Conservation (phyloP, 2,329 filamentous ascomycete genomes). For the Diaporthe vaccinii region DNA sequence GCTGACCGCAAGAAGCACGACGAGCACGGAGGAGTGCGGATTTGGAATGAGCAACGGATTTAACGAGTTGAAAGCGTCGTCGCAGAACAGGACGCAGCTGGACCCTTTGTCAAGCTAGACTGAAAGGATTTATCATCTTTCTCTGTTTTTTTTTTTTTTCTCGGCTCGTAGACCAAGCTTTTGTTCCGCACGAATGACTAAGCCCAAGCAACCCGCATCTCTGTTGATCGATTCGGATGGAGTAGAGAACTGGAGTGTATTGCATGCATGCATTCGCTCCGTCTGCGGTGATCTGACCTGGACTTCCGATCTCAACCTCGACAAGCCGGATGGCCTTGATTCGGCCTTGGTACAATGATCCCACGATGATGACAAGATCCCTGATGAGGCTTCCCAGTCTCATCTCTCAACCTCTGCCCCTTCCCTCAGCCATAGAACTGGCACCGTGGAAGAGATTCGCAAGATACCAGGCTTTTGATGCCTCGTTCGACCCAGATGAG, state of each 20-base stretch:
- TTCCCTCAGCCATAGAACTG: conserved; percentile 16
- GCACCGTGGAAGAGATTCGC: conserved; percentile 40
- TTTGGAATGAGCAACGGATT: not conserved
- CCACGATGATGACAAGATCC: conserved; percentile 28
- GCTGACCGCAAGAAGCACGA: conserved; percentile 1
- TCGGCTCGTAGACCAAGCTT: not conserved
- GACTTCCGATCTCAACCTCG: conserved; percentile 1
- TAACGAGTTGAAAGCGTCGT: conserved; percentile 18
- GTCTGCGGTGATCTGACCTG: not conserved
- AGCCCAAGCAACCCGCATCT: not conserved
- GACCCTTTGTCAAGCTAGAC: conserved; percentile 11
- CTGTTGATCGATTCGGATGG: not conserved
- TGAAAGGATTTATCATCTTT: not conserved
- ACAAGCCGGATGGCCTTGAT: not conserved
- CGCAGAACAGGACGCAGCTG: not conserved
- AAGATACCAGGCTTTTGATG: conserved; percentile 63
- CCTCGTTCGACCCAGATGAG: conserved; percentile 62
- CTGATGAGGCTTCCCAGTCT: conserved; percentile 30
- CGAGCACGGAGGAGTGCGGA: not conserved
- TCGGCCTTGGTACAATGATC: conserved; percentile 28
- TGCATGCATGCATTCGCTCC: not conserved
- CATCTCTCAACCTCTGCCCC: conserved; percentile 7
- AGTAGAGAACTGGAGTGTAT: too few relatives aligned
- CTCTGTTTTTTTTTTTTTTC: not conserved
- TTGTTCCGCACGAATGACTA: conserved; percentile 18